These are phyloP conservation scores for Mortierella sp. DNA, from an alignment of 371 early-diverging fungal species.

Conservation along the genomic window DNA sequence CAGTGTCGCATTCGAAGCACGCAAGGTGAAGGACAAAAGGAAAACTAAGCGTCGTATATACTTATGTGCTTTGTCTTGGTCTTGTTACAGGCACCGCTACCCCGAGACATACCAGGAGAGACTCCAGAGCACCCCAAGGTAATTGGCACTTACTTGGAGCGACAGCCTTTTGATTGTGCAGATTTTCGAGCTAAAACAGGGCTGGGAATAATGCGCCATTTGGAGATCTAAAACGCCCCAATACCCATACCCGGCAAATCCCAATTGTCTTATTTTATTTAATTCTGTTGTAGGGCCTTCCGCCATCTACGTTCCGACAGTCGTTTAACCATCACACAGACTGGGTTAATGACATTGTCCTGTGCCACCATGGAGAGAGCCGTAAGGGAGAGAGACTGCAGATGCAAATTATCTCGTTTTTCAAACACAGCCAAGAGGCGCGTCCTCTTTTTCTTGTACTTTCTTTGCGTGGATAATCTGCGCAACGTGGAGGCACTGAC, in stretches of 20 bases:
- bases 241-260: too few relatives aligned
- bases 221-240: too few relatives aligned
- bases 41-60: background rate
- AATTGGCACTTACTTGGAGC: background rate
- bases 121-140: constrained; percentile 42
- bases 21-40: background rate
- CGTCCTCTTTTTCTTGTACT: background rate
- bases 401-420: background rate
- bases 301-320: constrained; percentile 69
- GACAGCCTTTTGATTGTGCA: background rate
- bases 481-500: too few relatives aligned
- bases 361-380: constrained; percentile 71
- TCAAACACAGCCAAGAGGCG: constrained; percentile 1
- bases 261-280: background rate
- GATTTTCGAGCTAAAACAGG: background rate
- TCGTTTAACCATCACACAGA: constrained; percentile 91
- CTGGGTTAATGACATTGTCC: constrained; percentile 95
- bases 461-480: too few relatives aligned
- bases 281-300: constrained; percentile 44
- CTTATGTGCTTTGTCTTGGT: background rate
- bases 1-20: too few relatives aligned
- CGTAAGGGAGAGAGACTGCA: constrained; percentile 42
- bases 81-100: constrained; percentile 26
- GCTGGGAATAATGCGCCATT: background rate
- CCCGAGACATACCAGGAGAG: constrained; percentile 52